Conservation (phyloP, 176 grass and related monocot species). For the Cenchrus purpureus region DNA sequence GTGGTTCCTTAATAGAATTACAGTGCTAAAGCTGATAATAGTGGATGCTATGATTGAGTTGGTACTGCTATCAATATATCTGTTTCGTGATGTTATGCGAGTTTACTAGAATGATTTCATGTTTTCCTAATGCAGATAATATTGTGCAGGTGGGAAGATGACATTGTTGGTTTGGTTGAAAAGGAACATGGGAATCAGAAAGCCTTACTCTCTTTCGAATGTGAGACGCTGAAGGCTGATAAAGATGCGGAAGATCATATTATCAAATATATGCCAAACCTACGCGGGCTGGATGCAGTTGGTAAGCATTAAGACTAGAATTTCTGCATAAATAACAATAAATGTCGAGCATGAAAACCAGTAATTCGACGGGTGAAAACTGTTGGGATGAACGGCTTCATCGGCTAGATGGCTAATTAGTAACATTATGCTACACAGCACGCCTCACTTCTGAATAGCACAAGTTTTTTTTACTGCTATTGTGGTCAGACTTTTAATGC, state of each 20-base stretch:
- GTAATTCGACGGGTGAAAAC: background rate
- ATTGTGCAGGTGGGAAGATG: slow-evolving; percentile 75
- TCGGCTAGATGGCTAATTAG: slow-evolving; percentile 1
- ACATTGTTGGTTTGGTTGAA: slow-evolving; percentile 75
- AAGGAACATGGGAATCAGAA: slow-evolving; percentile 64
- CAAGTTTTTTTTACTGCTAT: slow-evolving; percentile 12
- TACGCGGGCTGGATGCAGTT: slow-evolving; percentile 71
- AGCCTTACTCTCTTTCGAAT: slow-evolving; percentile 71
- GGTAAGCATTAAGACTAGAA: slow-evolving; percentile 55
- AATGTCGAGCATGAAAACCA: background rate
- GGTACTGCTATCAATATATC: background rate
- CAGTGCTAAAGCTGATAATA: background rate
- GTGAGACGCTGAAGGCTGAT: slow-evolving; percentile 84
- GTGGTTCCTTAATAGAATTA: background rate
- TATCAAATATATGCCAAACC: slow-evolving; percentile 82
- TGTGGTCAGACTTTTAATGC: background rate
- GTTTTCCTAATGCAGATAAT: slow-evolving; percentile 16
- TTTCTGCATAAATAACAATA: background rate
- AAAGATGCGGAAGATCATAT: slow-evolving; percentile 85
- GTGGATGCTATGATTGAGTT: background rate
- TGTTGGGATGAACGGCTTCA: background rate
- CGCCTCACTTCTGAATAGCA: background rate
- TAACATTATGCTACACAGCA: background rate
- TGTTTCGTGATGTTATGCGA: background rate
- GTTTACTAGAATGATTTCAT: background rate